Evolutionary conservation across 129 eudicot genomes (phyloP).

Genomic region (Pittosporum tobira): DNA sequence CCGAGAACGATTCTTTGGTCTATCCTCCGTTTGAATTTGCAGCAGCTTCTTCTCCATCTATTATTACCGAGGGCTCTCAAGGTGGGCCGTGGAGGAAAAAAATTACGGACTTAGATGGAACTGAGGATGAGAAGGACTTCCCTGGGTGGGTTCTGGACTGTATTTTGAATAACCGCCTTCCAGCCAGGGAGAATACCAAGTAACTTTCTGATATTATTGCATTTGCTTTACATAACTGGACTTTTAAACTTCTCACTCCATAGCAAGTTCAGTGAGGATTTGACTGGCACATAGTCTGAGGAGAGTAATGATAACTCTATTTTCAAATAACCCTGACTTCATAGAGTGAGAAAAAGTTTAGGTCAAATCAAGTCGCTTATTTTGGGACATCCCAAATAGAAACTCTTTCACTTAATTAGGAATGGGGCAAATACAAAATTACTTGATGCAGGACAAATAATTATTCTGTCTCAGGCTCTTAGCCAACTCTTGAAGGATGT

Average conservation of each 20-base stretch:
- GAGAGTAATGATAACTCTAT: not conserved
- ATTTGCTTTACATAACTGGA: not conserved
- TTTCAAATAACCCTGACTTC: too few species aligned
- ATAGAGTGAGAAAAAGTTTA: too few species aligned
- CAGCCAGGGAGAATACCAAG: conserved; percentile 97
- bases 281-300: not conserved
- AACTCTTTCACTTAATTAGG: too few species aligned
- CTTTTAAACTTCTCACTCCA: not conserved
- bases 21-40: conserved; percentile 96
- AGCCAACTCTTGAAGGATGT: too few species aligned
- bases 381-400: too few species aligned
- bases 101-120: conserved; percentile 75
- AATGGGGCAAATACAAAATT: too few species aligned
- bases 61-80: conserved; percentile 94
- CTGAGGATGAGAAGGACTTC: conserved; percentile 89
- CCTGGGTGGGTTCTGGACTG: conserved; percentile 98
- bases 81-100: conserved; percentile 96
- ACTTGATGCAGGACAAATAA: too few species aligned
- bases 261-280: not conserved
- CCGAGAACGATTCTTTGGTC: conserved; percentile 67
- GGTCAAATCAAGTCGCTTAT: too few species aligned
- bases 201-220: conserved; percentile 24
- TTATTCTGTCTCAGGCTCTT: too few species aligned
- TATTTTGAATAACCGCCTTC: conserved; percentile 76
- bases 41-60: conserved; percentile 69